Evolutionary conservation across 164 flowering plant species (phyloP).

Genomic region (Annona cherimola): DNA sequence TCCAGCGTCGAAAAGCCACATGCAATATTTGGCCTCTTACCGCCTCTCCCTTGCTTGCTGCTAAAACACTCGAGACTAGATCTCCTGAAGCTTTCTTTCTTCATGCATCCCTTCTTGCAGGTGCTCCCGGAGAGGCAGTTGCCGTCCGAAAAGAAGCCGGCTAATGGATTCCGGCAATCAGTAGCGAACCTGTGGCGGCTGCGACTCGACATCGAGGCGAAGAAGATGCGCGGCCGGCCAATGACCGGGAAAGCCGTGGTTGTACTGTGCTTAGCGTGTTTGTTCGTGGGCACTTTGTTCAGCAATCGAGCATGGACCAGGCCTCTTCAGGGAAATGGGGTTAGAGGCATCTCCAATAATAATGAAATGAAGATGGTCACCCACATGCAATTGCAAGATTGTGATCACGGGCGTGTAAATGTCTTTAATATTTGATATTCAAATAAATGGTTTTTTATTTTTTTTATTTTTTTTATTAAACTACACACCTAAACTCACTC

Average conservation of each 20-base stretch:
- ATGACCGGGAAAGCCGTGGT: slow-evolving; percentile 46
- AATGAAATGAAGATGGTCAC: slow-evolving; percentile 1
- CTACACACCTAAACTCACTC: too few relatives aligned
- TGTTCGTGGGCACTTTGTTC: slow-evolving; percentile 63
- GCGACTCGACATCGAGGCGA: slow-evolving; percentile 16
- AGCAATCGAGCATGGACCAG: slow-evolving; percentile 30
- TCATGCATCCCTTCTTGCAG: slow-evolving; percentile 9
- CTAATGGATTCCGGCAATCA: slow-evolving; percentile 9
- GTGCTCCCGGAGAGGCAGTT: not conserved
- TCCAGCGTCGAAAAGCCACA: too few relatives aligned
- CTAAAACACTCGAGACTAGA: too few relatives aligned
- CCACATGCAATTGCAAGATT: slow-evolving; percentile 17
- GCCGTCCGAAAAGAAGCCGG: slow-evolving; percentile 20
- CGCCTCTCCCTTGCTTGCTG: too few relatives aligned
- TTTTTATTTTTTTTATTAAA: too few relatives aligned
- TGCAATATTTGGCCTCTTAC: too few relatives aligned
- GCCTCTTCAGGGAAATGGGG: not conserved
- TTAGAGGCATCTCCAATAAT: not conserved
- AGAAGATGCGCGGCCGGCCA: slow-evolving; percentile 58
- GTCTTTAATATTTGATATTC: not conserved
- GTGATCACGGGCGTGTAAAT: slow-evolving; percentile 48
- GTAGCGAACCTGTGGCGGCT: slow-evolving; percentile 12
- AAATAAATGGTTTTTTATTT: not conserved
- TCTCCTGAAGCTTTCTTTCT: too few relatives aligned
- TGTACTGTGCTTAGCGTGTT: slow-evolving; percentile 50